Evolutionary conservation across 1,139 yeast species (phyloP), one percentile per base, ranked within the genome.

Genomic region (Candida frijolesensis): DNA sequence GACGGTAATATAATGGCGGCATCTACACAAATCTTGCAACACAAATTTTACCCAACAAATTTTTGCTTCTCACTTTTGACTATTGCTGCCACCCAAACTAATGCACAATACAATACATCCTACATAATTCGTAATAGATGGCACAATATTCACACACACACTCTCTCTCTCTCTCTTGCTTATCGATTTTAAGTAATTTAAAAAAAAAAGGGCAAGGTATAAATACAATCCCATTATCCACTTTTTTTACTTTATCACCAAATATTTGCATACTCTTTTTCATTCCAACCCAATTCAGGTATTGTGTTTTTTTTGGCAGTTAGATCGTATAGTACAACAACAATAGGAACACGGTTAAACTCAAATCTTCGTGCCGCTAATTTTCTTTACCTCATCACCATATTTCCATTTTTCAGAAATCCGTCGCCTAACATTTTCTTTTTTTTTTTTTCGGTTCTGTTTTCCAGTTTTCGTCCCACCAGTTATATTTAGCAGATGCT

Each of bases 11-110:
- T n/a, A 25, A 25, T 25, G 10, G 29, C 10, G 10, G 10, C 29
- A 25, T 25, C 29, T 4, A 25, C 29, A 9, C 29, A 25, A 25
- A 25, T 9, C 29, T 25, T 25, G 29, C 10, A 25, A 35, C 19
- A 35, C 39, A 14, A 35, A 35, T 35, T 35, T 35, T 35, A 35
- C 39, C 39, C 39, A 35, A 35, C 39, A 35, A 35, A n/a, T 35
- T 35, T 35, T 25, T 6, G 10, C 10, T 25, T 25, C 10, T 25
- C 29, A 6, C 29, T 25, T 25, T 25, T 25, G 29, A 25, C 29
- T 25, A 25, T 25, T 25, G 10, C 29, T 25, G 29, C 29, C 29
- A 32, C 35, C 35, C 5, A 12, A 32, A 32, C 8, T 14, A 32
- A 12, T n/a, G 7, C 14, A n/a, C 14, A 32, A 32, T 30, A 30